These are phyloP conservation scores for Claviceps paspali DNA, from an alignment of 2,329 filamentous ascomycete species.

Conservation along the genomic window DNA sequence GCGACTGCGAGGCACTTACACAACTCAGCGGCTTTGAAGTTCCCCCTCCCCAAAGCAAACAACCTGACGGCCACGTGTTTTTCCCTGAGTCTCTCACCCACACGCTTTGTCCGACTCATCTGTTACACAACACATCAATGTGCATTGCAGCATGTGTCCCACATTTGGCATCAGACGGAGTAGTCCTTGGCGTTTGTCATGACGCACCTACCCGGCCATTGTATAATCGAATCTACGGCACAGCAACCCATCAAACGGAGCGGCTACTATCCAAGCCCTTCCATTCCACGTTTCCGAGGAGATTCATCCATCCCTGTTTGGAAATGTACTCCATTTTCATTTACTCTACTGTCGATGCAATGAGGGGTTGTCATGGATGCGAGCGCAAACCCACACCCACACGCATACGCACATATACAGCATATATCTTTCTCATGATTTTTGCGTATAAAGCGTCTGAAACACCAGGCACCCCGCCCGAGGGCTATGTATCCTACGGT, in stretches of 20 bases:
- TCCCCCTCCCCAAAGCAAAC: conserved; percentile 1
- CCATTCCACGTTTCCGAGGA: not conserved
- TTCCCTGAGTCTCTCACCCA: not conserved
- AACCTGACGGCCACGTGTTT: conserved; percentile 2
- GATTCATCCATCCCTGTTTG: not conserved
- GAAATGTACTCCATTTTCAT: not conserved
- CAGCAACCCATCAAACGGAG: conserved; percentile 1
- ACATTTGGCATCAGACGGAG: conserved; percentile 1
- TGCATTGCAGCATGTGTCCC: not conserved
- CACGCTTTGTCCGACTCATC: conserved; percentile 1
- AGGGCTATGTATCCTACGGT: not conserved
- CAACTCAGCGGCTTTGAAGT: not conserved
- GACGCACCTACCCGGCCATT: conserved; percentile 4
- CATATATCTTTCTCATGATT: no score
- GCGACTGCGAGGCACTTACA: not conserved
- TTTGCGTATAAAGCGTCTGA: no score
- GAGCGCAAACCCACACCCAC: no score
- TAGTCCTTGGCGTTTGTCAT: conserved; percentile 5
- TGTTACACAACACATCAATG: conserved; percentile 3
- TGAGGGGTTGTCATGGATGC: not conserved
- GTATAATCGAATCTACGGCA: conserved; percentile 1
- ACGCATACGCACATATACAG: no score
- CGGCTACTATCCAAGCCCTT: no score
- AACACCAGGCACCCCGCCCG: not conserved
- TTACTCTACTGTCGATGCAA: not conserved